These are phyloP conservation scores for Aspergillus puulaauensis DNA, from an alignment of 2,329 filamentous ascomycete genomes.

Conservation along the genomic window DNA sequence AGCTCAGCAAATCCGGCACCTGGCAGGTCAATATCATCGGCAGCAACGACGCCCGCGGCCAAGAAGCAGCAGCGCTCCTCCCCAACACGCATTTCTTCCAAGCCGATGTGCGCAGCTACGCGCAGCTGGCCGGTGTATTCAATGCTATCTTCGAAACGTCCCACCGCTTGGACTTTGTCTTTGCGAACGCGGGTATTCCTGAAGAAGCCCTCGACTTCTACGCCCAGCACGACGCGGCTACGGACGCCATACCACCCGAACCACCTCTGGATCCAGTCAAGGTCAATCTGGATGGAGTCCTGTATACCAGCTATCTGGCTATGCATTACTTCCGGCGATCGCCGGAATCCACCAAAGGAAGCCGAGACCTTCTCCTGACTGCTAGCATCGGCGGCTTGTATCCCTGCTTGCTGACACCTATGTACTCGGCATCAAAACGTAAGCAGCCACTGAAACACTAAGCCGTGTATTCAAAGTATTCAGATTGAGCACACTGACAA, in stretches of 20 bases:
- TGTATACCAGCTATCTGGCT: neutral
- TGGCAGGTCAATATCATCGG: neutral
- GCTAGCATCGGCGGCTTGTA: neutral
- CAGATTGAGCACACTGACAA: neutral
- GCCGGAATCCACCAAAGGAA: neutral
- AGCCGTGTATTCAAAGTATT: too few species aligned
- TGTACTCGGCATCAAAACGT: neutral
- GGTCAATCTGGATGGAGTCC: neutral
- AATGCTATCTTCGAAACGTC: neutral
- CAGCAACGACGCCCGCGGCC: neutral
- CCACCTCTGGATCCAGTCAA: neutral
- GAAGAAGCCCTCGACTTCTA: neutral
- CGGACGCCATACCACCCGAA: neutral
- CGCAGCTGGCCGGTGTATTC: neutral
- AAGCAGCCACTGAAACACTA: neutral
- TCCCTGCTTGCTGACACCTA: neutral
- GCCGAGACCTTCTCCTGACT: neutral
- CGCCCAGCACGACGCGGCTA: neutral
- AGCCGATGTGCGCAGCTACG: neutral
- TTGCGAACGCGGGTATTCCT: neutral
- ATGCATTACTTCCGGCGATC: neutral
- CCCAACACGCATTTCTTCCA: neutral
- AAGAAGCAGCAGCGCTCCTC: neutral
- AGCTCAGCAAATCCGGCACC: neutral
- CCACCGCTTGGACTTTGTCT: neutral